Evolutionary conservation across 2,329 filamentous ascomycete species (phyloP).

Genomic region (Basipetospora sp.): DNA sequence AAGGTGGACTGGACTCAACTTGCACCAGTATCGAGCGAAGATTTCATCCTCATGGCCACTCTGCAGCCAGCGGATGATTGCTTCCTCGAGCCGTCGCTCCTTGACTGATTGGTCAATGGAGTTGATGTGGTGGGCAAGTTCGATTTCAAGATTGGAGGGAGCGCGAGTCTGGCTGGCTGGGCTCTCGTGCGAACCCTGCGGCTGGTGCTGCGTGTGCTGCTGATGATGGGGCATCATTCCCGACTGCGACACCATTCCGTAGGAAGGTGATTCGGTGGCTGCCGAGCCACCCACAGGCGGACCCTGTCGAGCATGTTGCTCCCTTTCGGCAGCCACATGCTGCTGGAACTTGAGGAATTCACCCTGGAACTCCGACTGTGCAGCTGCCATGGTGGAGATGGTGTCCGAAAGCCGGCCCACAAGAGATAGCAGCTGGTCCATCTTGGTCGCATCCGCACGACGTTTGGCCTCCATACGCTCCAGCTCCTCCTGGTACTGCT

Average conservation of each 20-base stretch:
- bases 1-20: conserved; percentile 27
- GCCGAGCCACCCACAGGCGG: conserved; percentile 16
- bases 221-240: conserved; percentile 7
- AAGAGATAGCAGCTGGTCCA: conserved; percentile 55
- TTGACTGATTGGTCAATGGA: conserved; percentile 49
- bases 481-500: conserved; percentile 37
- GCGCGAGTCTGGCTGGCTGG: neutral
- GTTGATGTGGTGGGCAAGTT: conserved; percentile 40
- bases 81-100: conserved; percentile 45
- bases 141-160: conserved; percentile 20
- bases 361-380: conserved; percentile 54
- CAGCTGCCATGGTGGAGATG: conserved; percentile 52
- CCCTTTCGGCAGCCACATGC: conserved; percentile 29
- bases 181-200: conserved; percentile 14
- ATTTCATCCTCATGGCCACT: conserved; percentile 47
- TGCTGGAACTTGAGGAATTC: conserved; percentile 42
- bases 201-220: conserved; percentile 27
- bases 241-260: conserved; percentile 9
- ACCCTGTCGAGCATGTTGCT: conserved; percentile 16
- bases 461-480: conserved; percentile 36
- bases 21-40: conserved; percentile 30
- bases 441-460: conserved; percentile 43
- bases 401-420: conserved; percentile 54
- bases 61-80: conserved; percentile 53
- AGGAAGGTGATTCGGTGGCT: conserved; percentile 8